Evolutionary conservation across 768 basidiomycete genomes (phyloP).

Genomic region (Termitomyces sp.): DNA sequence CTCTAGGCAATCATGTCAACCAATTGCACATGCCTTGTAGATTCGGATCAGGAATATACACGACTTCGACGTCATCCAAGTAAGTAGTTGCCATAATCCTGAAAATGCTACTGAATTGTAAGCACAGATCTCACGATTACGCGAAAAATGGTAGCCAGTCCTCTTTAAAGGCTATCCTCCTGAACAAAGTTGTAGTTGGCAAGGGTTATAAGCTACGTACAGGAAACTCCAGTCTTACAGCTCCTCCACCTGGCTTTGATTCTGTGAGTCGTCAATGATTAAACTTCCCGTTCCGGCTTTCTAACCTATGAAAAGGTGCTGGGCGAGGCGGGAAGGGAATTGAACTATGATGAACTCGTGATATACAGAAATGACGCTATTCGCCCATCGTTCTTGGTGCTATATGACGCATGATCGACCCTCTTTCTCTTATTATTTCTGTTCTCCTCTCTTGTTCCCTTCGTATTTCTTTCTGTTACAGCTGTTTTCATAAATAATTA

Average conservation of each 20-base stretch:
- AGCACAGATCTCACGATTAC: slow-evolving; percentile 63
- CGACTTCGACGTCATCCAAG: slow-evolving; percentile 77
- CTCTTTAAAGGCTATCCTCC: slow-evolving; percentile 52
- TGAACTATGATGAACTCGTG: slow-evolving; percentile 69
- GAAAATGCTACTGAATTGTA: not conserved
- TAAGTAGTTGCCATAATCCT: slow-evolving; percentile 17
- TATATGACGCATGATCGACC: slow-evolving; percentile 47
- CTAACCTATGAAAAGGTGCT: slow-evolving; percentile 39
- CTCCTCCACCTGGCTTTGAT: slow-evolving; percentile 60
- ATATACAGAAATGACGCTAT: slow-evolving; percentile 71
- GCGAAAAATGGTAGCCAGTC: slow-evolving; percentile 44
- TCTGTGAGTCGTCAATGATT: slow-evolving; percentile 39
- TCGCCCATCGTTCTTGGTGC: slow-evolving; percentile 62
- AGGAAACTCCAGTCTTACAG: slow-evolving; percentile 47
- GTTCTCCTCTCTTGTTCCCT: not conserved
- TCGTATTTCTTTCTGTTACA: not conserved
- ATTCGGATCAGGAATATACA: slow-evolving; percentile 69
- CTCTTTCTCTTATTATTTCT: not conserved
- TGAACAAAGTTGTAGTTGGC: slow-evolving; percentile 71
- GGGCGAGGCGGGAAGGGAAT: slow-evolving; percentile 57
- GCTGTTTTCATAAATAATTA: no score
- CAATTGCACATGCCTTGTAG: slow-evolving; percentile 23
- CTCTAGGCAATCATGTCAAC: not conserved
- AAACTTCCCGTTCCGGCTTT: not conserved
- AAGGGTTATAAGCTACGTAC: slow-evolving; percentile 62